Base-by-base conservation (phyloP, 116 monocot species). In the Thalassia testudinum region DNA sequence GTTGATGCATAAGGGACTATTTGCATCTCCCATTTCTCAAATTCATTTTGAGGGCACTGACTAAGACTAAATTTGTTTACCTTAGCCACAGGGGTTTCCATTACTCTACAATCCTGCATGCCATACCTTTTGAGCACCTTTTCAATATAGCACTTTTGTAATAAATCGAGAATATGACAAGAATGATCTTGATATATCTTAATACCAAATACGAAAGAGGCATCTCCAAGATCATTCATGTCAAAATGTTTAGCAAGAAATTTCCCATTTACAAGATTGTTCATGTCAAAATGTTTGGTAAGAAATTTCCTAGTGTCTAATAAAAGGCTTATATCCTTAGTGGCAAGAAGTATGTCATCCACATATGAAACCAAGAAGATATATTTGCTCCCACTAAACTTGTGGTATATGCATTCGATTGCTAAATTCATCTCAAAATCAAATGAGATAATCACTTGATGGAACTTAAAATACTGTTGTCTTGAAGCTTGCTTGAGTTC, bases 211-310 rank as follows among this genome's bases (percentile, higher is more conserved):
- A 58, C 49, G 50, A 37, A 58, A 26, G 26, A 42, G 5, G 23
- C 37, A 10, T 42, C 58, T 27, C 58, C 37, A 23, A 50, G 25
- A 53, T 43, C 23, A 25, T 63, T 63, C 63, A 63, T 63, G 14
- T 56, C 65, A 65, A 65, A 65, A 25, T 65, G 27, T 14, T 24
- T 34, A 7, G 34, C 47, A n/a, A n/a, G n/a, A n/a, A n/a, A n/a
- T n/a, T n/a, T n/a, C n/a, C n/a, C n/a, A n/a, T n/a, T n/a, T n/a
- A n/a, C n/a, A n/a, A n/a, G n/a, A n/a, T n/a, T n/a, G n/a, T n/a
- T n/a, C n/a, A n/a, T n/a, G n/a, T n/a, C n/a, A n/a, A n/a, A n/a
- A n/a, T n/a, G n/a, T n/a, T n/a, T n/a, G n/a, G n/a, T 30, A 8
- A 65, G 20, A 49, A 56, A 56, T 30, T 17, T 18, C 34, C 56